A percentile compares a stretch with the other conserved stretches of the same genome.
Evolutionary conservation across 2,329 filamentous ascomycete species (phyloP).

Genomic region (Fusarium setosum): DNA sequence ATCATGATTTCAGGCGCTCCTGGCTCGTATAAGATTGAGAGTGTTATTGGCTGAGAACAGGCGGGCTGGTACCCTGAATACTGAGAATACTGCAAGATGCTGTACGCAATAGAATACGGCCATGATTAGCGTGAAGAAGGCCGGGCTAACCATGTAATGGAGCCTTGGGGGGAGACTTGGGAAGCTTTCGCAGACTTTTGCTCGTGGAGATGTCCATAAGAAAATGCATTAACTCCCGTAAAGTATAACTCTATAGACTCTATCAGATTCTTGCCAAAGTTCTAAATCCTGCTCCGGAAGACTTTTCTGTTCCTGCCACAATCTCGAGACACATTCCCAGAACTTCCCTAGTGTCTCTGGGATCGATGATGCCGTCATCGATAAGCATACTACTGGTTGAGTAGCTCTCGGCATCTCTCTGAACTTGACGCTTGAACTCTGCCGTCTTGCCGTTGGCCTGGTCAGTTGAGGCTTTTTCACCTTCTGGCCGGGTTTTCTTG

Average conservation of each 20-base stretch:
- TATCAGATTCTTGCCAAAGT: conserved; percentile 20
- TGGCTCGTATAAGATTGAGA: conserved; percentile 9
- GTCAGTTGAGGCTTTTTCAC: neutral
- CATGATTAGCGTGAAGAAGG: too few relatives aligned
- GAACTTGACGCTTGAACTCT: conserved; percentile 30
- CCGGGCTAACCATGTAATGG: too few relatives aligned
- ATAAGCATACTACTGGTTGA: conserved; percentile 37
- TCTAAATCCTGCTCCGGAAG: neutral
- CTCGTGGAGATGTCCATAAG: too few relatives aligned
- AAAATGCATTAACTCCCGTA: too few relatives aligned
- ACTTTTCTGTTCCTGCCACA: conserved; percentile 5
- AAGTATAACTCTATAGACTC: too few relatives aligned
- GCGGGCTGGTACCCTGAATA: conserved; percentile 44
- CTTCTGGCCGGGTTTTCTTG: neutral
- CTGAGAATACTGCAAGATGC: too few relatives aligned
- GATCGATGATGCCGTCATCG: conserved; percentile 47
- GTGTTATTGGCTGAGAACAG: conserved; percentile 42
- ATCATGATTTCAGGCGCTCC: conserved; percentile 30
- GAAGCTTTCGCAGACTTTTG: too few relatives aligned
- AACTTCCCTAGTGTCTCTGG: conserved; percentile 35
- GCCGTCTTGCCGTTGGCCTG: conserved; percentile 35
- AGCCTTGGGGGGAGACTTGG: too few relatives aligned
- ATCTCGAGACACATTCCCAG: conserved; percentile 51
- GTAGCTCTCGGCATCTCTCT: conserved; percentile 36
- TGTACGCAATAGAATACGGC: too few relatives aligned